Evolutionary conservation across 148 eudicot species (phyloP), one percentile per base, ranked within the genome.

Genomic region (Pouteria glomerata): DNA sequence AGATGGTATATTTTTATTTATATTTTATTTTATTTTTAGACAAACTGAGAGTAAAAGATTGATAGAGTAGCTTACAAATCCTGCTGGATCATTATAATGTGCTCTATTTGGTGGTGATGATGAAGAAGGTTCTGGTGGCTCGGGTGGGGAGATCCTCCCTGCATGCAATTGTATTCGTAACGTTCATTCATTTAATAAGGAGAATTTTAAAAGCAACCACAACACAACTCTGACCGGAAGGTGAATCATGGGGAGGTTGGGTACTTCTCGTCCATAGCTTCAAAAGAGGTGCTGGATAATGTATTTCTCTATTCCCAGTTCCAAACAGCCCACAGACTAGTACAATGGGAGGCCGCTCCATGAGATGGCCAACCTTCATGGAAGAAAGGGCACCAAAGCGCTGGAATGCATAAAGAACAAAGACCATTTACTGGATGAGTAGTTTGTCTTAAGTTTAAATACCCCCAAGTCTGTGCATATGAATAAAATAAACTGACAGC

Each of bases 321-420:
- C 74, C 78, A 29, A 86, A 31, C 45, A 92, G 68, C 61, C 82
- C 87, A 77, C 75, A 85, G 58, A 76, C 55, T 62, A 96, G 77
- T 34, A 80, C 90, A 30, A 81, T 77, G 51, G 97, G 95, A 71
- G 99, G 99, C 69, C 92, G 63, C 15, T 92, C 90, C 85, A 86
- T 78, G 74, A 86, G 78, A 53, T 80, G 73, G 51, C 78, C 70
- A 15, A 83, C 78, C 87, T 90, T 92, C 84, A 82, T 83, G 60
- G 63, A 53, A 61, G 88, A 72, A 72, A 56, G 73, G 64, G 69
- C 19, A 69, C 63, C 61, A 63, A 64, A 64, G 68, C 50, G 63
- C 92, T 83, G 88, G 71, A 75, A 57, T 15, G 37, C 55, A 23
- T 19, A 45, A 41, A 26, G 7, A 19, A 15, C 2, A 44, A 65